Base-by-base conservation (phyloP, 2,329 filamentous ascomycete species). In the Neocatenulostroma microsporum region DNA sequence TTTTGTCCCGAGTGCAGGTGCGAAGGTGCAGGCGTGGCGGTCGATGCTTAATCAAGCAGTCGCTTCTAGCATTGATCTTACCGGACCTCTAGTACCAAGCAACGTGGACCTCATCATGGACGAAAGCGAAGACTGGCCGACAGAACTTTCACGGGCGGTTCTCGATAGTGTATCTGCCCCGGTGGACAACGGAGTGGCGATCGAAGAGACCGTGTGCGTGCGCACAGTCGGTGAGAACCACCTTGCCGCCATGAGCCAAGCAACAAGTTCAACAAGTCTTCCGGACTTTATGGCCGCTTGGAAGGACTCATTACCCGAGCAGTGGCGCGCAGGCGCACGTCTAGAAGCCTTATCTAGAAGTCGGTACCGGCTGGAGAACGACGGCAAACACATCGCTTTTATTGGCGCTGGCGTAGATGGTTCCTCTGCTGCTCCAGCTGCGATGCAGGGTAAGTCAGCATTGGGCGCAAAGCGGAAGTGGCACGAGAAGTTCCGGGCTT, bases 11-110 rank as follows among this genome's bases (percentile, higher is more conserved):
- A 70, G 69, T 32, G 62, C 65, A n/a, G 57, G 54, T 14, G 62
- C 63, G 23, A 64, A 68, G 28, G 48, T 68, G 12, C 57, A 64
- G 39, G 62, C 70, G 14, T 78, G 74, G 74, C 53, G 56, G 18
- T 55, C 59, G 5, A 62, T 69, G 23, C 50, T 66, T 24, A 54
- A 59, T 7, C 58, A 60, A 25, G 60, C 66, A 10, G 44, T 57
- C 28, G 64, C 64, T 5, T 61, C 66, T 34, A 57, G 58, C 9
- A 45, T 66, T 32, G 60, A 63, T 38, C 47, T 70, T 11, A 58
- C 57, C 18, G 53, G 46, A 7, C 50, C 62, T 8, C 60, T 68
- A 40, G 33, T 61, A n/a, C 51, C 51, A 2, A 41, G 39, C 14
- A 36, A 49, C 9, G 21, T 44, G 5, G 37, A 40, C 3, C 24